These are phyloP conservation scores for Globisporangium spiculum DNA, from an alignment of 352 stramenopile genomes.

Conservation along the genomic window DNA sequence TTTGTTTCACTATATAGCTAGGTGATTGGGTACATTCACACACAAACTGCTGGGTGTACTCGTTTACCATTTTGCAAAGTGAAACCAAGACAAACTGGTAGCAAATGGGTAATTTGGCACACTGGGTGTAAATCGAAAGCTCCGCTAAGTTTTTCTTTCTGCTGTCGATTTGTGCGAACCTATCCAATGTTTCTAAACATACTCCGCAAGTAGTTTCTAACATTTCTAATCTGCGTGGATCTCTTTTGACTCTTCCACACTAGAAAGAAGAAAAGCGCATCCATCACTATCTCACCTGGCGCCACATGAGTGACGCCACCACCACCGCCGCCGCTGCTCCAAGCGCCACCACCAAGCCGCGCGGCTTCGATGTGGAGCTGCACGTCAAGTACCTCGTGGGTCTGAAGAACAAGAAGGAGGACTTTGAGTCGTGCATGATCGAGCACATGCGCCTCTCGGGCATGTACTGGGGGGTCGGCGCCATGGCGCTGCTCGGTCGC, in stretches of 20 bases:
- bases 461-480: conserved; percentile 98
- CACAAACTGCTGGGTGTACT: too few species aligned
- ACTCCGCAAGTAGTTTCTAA: too few species aligned
- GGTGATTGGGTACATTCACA: too few species aligned
- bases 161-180: too few species aligned
- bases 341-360: background rate
- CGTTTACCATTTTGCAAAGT: too few species aligned
- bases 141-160: too few species aligned
- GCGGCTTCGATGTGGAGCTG: conserved; percentile 53
- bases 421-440: conserved; percentile 92
- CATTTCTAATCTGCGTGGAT: too few species aligned
- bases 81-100: too few species aligned
- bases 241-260: background rate
- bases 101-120: too few species aligned
- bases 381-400: conserved; percentile 80
- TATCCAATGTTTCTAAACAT: too few species aligned
- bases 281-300: background rate
- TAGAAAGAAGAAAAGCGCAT: conserved; percentile 6
- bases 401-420: conserved; percentile 86
- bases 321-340: background rate
- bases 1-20: too few species aligned
- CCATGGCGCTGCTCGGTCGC: conserved; percentile 91
- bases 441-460: conserved; percentile 97
- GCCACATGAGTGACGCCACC: conserved; percentile 2
- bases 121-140: too few species aligned